A percentile compares a stretch with the other conserved stretches of the same genome.
Conservation (phyloP, 768 basidiomycete species). For the Leccinellum albellum region DNA sequence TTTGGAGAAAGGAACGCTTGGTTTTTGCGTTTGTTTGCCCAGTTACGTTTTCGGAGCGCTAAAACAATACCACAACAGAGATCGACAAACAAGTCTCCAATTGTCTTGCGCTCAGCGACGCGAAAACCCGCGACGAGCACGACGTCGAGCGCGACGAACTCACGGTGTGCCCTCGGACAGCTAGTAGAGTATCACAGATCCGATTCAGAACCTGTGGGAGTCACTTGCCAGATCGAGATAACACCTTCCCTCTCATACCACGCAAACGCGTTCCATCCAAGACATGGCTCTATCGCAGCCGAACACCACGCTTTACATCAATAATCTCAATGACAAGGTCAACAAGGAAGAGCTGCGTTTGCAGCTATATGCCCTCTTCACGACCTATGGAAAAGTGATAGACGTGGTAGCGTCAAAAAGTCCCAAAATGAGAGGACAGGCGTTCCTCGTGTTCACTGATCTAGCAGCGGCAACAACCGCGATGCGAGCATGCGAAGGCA, state of each 20-base stretch:
- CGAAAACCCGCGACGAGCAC: slow-evolving; percentile 3
- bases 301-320: slow-evolving; percentile 85
- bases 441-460: slow-evolving; percentile 94
- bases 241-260: background rate
- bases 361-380: slow-evolving; percentile 86
- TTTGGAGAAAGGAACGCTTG: slow-evolving; percentile 18
- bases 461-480: slow-evolving; percentile 88
- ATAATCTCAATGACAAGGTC: slow-evolving; percentile 89
- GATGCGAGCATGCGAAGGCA: slow-evolving; percentile 88
- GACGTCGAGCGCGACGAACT: slow-evolving; percentile 1
- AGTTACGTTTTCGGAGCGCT: slow-evolving; percentile 22
- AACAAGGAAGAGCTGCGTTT: slow-evolving; percentile 84
- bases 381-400: slow-evolving; percentile 89
- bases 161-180: background rate
- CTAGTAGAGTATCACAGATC: background rate
- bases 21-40: slow-evolving; percentile 33
- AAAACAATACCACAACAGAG: slow-evolving; percentile 27
- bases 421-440: slow-evolving; percentile 86
- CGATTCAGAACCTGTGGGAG: slow-evolving; percentile 19
- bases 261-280: background rate
- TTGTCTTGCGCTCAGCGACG: slow-evolving; percentile 1
- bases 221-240: slow-evolving; percentile 16
- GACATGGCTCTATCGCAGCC: slow-evolving; percentile 60
- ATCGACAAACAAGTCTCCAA: slow-evolving; percentile 1
- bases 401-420: slow-evolving; percentile 89